These are phyloP conservation scores for Grosmannia serpens DNA, from an alignment of 2,329 filamentous ascomycete genomes.

Conservation along the genomic window DNA sequence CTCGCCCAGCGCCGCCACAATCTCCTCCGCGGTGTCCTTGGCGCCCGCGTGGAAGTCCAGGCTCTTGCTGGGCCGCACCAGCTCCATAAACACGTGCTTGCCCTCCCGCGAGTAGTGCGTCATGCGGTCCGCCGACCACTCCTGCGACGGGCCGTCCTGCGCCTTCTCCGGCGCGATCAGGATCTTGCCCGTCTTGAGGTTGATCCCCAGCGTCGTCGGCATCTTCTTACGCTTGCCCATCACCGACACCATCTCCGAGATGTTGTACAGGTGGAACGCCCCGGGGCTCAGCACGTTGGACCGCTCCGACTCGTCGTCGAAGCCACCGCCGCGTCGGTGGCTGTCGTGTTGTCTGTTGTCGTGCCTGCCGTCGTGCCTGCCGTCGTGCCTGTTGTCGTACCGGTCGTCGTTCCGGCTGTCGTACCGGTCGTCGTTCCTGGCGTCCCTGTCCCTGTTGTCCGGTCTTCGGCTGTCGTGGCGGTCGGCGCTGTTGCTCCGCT, in stretches of 20 bases:
- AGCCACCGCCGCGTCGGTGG: slow-evolving; percentile 19
- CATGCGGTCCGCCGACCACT: slow-evolving; percentile 91
- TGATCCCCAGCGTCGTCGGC: slow-evolving; percentile 93
- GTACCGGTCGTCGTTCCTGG: slow-evolving; percentile 6
- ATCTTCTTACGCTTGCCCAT: slow-evolving; percentile 98
- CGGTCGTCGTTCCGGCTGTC: no score
- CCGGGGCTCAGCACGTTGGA: slow-evolving; percentile 46
- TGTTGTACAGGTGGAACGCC: slow-evolving; percentile 89
- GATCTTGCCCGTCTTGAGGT: slow-evolving; percentile 76
- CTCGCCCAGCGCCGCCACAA: slow-evolving; percentile 78
- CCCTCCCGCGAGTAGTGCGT: slow-evolving; percentile 97
- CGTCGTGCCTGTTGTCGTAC: no score
- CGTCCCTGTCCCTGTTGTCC: no score
- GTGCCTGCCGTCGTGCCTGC: slow-evolving; percentile 10
- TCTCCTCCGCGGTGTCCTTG: slow-evolving; percentile 93
- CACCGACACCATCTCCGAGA: slow-evolving; percentile 93
- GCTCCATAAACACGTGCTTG: slow-evolving; percentile 93
- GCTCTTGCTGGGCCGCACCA: slow-evolving; percentile 85
- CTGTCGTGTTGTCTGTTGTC: background rate
- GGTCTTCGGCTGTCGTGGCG: slow-evolving; percentile 3
- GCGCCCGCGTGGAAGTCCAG: slow-evolving; percentile 94
- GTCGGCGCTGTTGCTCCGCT: slow-evolving; percentile 13
- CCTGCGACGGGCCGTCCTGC: slow-evolving; percentile 72
- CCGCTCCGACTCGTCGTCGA: slow-evolving; percentile 20
- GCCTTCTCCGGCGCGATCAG: slow-evolving; percentile 81